phyloP scores from a whole-genome alignment of 164 flowering plant species.

The Vitis cinerea region DNA sequence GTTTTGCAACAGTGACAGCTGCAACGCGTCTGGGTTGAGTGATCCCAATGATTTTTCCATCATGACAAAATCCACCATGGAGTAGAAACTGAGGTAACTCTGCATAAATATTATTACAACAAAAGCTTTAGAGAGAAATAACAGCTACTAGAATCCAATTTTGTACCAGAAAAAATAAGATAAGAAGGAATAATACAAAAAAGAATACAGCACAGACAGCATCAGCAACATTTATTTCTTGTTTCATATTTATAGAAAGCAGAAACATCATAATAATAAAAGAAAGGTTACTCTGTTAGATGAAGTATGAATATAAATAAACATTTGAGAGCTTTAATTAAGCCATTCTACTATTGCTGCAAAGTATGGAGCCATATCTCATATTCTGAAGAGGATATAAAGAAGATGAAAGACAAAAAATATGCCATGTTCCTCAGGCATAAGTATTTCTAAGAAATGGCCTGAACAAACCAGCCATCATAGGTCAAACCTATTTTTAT shows the following conservation, averaged over 20 bases:
- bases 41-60: constrained; percentile 69
- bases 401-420: too few relatives aligned
- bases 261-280: background rate
- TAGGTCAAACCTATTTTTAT: too few relatives aligned
- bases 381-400: too few relatives aligned
- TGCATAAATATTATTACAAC: constrained; percentile 23
- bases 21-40: constrained; percentile 98
- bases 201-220: background rate
- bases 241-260: background rate
- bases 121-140: background rate
- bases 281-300: background rate
- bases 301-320: background rate
- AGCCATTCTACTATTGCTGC: background rate
- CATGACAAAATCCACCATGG: constrained; percentile 67
- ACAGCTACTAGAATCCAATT: background rate
- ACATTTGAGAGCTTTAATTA: background rate
- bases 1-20: constrained; percentile 89
- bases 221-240: background rate
- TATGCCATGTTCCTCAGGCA: too few relatives aligned
- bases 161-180: background rate
- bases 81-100: constrained; percentile 88
- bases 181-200: background rate
- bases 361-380: too few relatives aligned
- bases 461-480: too few relatives aligned
- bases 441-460: too few relatives aligned